Evolutionary conservation across 2,329 filamentous ascomycete genomes (phyloP).

Genomic region (Trichoderma citrinoviride): DNA sequence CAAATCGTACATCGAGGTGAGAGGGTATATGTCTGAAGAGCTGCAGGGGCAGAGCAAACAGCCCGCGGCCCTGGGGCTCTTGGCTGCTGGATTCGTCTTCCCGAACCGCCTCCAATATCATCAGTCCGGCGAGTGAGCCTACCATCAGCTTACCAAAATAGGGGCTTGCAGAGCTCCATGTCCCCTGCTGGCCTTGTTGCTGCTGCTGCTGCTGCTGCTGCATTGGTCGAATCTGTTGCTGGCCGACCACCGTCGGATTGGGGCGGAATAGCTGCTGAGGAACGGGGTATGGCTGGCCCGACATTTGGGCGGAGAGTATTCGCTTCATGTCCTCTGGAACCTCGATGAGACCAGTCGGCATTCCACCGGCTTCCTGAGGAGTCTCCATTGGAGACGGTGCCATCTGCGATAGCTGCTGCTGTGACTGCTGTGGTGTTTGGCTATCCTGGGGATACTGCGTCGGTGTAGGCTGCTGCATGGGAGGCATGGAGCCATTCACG

Average conservation of each 20-base stretch:
- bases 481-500: constrained; percentile 55
- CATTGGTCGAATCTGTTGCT: constrained; percentile 51
- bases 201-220: constrained; percentile 48
- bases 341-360: constrained; percentile 58
- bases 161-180: constrained; percentile 54
- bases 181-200: constrained; percentile 43
- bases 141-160: constrained; percentile 82
- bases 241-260: constrained; percentile 47
- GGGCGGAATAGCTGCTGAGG: constrained; percentile 47
- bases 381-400: constrained; percentile 45
- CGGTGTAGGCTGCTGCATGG: constrained; percentile 54
- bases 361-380: constrained; percentile 41
- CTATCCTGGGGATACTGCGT: constrained; percentile 47
- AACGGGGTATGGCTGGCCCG: constrained; percentile 53
- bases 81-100: constrained; percentile 65
- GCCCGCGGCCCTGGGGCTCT: constrained; percentile 61
- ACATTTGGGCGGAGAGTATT: constrained; percentile 57
- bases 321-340: constrained; percentile 66
- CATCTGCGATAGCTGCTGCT: constrained; percentile 38
- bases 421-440: constrained; percentile 45
- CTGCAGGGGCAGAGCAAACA: constrained; percentile 63
- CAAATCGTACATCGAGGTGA: constrained; percentile 50
- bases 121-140: constrained; percentile 84
- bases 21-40: constrained; percentile 51
- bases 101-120: constrained; percentile 80